Percentiles rank a stretch among this genome's conserved stretches.
These are phyloP conservation scores for Microdochium nivale DNA, from an alignment of 2,329 filamentous ascomycete species.

Conservation along the genomic window DNA sequence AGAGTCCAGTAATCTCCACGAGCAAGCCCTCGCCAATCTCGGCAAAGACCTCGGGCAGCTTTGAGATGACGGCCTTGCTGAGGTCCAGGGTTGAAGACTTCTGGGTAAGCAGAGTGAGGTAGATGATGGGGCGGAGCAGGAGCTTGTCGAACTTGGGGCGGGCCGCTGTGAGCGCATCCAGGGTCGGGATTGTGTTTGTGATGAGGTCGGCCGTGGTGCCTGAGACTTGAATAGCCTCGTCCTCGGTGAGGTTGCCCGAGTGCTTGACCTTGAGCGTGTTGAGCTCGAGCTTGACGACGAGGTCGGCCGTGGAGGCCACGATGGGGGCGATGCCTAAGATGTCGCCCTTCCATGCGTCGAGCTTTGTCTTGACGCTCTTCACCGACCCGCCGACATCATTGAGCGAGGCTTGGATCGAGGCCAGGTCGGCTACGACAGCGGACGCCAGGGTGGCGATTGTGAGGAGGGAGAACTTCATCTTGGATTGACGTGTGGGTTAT, in stretches of 20 bases:
- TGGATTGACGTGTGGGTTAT: background rate
- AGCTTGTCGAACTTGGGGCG: slow-evolving; percentile 36
- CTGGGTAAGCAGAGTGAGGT: slow-evolving; percentile 30
- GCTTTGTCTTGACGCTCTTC: slow-evolving; percentile 21
- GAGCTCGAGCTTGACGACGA: slow-evolving; percentile 29
- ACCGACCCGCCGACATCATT: slow-evolving; percentile 23
- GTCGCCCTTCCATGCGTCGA: slow-evolving; percentile 27
- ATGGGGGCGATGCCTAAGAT: slow-evolving; percentile 31
- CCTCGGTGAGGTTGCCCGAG: slow-evolving; percentile 26
- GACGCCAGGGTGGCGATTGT: slow-evolving; percentile 6
- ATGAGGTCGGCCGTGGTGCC: slow-evolving; percentile 24
- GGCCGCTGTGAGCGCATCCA: slow-evolving; percentile 25
- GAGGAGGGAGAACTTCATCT: slow-evolving; percentile 6
- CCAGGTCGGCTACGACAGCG: slow-evolving; percentile 20
- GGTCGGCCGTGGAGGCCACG: slow-evolving; percentile 23
- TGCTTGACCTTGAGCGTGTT: slow-evolving; percentile 25
- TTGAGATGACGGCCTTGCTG: slow-evolving; percentile 25
- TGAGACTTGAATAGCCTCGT: slow-evolving; percentile 30
- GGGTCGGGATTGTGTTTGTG: slow-evolving; percentile 25
- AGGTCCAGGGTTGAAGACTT: slow-evolving; percentile 29
- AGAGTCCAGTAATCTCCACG: slow-evolving; percentile 27
- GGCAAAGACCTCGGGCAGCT: slow-evolving; percentile 26
- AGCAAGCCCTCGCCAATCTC: slow-evolving; percentile 24
- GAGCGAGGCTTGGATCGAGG: slow-evolving; percentile 25
- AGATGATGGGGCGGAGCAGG: slow-evolving; percentile 30